Evolutionary conservation across 148 eudicot genomes (phyloP).

Genomic region (Beta vulgaris): DNA sequence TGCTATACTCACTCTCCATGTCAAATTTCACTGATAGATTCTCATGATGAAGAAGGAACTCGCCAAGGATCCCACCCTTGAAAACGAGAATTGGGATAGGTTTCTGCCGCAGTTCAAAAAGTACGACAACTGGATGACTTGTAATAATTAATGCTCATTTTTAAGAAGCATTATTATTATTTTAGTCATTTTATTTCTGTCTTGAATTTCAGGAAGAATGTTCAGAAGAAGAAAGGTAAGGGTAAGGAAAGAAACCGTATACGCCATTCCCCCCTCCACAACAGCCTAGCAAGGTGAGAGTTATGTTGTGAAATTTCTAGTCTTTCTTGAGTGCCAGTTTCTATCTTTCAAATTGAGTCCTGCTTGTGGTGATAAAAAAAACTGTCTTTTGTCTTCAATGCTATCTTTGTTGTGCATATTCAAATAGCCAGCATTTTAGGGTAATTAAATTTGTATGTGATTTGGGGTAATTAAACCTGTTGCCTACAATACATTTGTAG

Average conservation of each 20-base stretch:
- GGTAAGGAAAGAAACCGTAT: conserved; percentile 80
- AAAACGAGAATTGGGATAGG: conserved; percentile 92
- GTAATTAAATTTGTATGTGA: no score
- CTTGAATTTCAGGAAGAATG: conserved; percentile 70
- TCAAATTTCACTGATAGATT: conserved; percentile 37
- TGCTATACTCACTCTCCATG: conserved; percentile 8
- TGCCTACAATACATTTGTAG: no score
- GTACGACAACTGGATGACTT: conserved; percentile 36
- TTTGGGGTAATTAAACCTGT: no score
- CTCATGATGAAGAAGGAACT: conserved; percentile 90
- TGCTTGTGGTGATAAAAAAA: no score
- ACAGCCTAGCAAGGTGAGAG: conserved; percentile 82
- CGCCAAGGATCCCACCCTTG: conserved; percentile 81
- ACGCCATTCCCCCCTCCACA: conserved; percentile 98
- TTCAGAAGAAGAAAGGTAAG: conserved; percentile 83
- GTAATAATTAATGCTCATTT: neutral
- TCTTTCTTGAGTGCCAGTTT: neutral
- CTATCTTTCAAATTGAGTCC: no score
- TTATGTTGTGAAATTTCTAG: neutral
- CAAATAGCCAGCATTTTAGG: no score
- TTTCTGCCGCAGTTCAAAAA: conserved; percentile 88
- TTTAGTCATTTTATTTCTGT: neutral
- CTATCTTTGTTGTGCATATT: no score
- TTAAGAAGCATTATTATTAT: neutral
- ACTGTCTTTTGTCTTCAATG: no score